Evolutionary conservation across 2,329 filamentous ascomycete genomes (phyloP).

Genomic region (Mollisiaceae sp.): DNA sequence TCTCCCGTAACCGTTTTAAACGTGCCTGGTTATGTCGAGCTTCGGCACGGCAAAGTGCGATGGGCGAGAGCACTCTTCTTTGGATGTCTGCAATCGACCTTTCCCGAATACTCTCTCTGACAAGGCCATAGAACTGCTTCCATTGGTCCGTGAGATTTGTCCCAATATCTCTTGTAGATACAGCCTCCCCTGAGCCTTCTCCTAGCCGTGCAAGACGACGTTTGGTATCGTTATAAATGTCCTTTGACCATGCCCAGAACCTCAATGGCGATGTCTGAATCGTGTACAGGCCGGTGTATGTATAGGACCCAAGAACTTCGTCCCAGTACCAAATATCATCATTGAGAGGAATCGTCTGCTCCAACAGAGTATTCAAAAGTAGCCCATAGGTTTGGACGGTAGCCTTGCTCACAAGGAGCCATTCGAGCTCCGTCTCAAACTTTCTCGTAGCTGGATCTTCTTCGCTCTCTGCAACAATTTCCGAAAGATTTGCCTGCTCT

Average conservation of each 20-base stretch:
- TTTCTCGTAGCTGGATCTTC: constrained; percentile 46
- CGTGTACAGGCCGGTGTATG: constrained; percentile 81
- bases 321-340: constrained; percentile 98
- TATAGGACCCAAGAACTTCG: constrained; percentile 78
- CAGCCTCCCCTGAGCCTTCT: constrained; percentile 35
- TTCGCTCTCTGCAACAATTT: constrained; percentile 40
- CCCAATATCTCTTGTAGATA: constrained; percentile 36
- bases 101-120: constrained; percentile 76
- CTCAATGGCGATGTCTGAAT: constrained; percentile 82
- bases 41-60: constrained; percentile 76
- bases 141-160: constrained; percentile 57
- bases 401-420: constrained; percentile 89
- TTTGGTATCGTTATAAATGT: constrained; percentile 66
- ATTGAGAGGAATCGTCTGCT: constrained; percentile 81
- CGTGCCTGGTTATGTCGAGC: constrained; percentile 74
- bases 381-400: constrained; percentile 89
- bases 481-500: constrained; percentile 63
- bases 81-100: constrained; percentile 74
- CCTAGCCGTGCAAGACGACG: constrained; percentile 38
- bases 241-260: constrained; percentile 72
- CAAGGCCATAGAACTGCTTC: constrained; percentile 79
- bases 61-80: constrained; percentile 74
- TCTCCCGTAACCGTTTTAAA: constrained; percentile 74
- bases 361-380: constrained; percentile 76
- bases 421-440: constrained; percentile 82